phyloP scores from a whole-genome alignment of 2,329 filamentous ascomycete species.

The Penicillium nordicum region DNA sequence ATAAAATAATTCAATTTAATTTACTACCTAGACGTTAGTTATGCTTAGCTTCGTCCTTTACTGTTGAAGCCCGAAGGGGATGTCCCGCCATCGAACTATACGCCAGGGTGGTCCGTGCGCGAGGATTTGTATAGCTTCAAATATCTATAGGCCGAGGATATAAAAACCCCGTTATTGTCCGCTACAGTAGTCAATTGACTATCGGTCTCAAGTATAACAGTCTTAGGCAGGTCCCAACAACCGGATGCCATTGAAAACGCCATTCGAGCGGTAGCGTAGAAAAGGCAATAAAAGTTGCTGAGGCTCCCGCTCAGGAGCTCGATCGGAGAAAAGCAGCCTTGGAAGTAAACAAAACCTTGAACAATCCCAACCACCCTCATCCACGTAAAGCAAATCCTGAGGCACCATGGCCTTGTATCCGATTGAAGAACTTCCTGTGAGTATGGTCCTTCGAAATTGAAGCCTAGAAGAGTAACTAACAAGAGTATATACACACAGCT shows the following conservation, averaged over 20 bases:
- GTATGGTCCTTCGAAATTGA: background rate
- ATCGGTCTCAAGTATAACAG: too few relatives aligned
- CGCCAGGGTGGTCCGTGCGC: background rate
- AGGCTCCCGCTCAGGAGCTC: background rate
- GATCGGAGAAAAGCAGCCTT: background rate
- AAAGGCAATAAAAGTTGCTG: background rate
- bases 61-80: background rate
- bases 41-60: background rate
- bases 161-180: background rate
- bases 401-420: background rate
- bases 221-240: background rate
- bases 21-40: background rate
- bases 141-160: background rate
- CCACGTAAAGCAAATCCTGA: background rate
- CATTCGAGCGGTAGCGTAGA: background rate
- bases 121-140: background rate
- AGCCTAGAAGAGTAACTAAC: background rate
- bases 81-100: background rate
- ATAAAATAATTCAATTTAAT: background rate
- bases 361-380: background rate
- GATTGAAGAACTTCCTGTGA: background rate
- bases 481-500: background rate
- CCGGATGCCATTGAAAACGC: background rate
- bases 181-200: background rate
- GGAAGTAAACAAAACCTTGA: background rate